phyloP scores from a whole-genome alignment of 1,139 yeast genomes.

The Magnusiomyces fungicola region DNA sequence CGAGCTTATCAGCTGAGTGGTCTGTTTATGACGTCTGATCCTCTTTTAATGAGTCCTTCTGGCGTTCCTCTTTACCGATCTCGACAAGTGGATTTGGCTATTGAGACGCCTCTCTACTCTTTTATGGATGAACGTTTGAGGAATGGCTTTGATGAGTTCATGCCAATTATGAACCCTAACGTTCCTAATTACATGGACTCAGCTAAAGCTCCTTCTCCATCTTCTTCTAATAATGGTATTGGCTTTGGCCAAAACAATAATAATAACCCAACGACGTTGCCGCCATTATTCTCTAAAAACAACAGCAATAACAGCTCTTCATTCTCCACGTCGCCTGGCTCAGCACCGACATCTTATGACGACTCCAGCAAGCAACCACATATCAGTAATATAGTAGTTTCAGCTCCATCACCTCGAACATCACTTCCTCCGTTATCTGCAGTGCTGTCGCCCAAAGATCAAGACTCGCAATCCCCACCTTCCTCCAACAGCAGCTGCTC shows the following conservation, averaged over 20 bases:
- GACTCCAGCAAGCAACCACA: no score
- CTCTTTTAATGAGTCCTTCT: conserved; percentile 25
- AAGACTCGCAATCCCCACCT: background rate
- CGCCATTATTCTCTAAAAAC: background rate
- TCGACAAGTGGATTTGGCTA: conserved; percentile 17
- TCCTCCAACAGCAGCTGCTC: background rate
- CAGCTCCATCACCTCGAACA: background rate
- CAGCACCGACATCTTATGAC: no score
- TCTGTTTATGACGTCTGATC: conserved; percentile 26
- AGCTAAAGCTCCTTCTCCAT: conserved; percentile 10
- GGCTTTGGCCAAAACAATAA: background rate
- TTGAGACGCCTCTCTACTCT: conserved; percentile 20
- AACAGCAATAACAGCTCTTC: background rate
- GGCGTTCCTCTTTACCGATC: conserved; percentile 20
- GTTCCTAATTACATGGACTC: conserved; percentile 5
- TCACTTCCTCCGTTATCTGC: background rate
- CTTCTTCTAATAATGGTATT: conserved; percentile 9
- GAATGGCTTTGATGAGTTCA: background rate
- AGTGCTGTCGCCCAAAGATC: background rate
- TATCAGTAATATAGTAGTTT: no score
- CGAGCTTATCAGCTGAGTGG: conserved; percentile 28
- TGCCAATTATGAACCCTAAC: conserved; percentile 10
- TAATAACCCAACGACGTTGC: background rate
- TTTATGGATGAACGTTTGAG: conserved; percentile 16
- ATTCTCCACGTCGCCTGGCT: background rate